A percentile compares a stretch with the other conserved stretches of the same genome.
phyloP scores from a whole-genome alignment of 2,329 filamentous ascomycete genomes.

The Trichoderma afroharzianum region DNA sequence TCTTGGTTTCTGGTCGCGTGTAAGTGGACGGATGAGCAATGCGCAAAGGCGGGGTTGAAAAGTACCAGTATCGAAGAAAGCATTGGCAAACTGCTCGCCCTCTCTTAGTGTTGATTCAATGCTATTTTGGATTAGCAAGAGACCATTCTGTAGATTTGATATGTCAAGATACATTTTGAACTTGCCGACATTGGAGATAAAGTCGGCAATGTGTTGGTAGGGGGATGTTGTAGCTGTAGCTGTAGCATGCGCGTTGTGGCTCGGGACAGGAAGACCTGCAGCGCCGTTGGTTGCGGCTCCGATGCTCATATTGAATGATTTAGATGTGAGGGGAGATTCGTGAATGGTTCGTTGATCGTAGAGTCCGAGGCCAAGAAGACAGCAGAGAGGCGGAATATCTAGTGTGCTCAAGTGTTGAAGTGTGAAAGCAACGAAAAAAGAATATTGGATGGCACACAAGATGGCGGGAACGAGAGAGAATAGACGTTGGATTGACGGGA shows the following conservation, averaged over 20 bases:
- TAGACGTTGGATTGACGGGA: not conserved
- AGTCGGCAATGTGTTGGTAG: not conserved
- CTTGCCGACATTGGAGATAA: not conserved
- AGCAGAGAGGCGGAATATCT: not conserved
- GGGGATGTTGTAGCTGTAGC: not conserved
- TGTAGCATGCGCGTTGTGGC: not conserved
- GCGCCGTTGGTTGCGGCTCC: not conserved
- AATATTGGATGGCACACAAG: not conserved
- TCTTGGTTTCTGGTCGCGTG: slow-evolving; percentile 24
- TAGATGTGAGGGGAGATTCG: not conserved
- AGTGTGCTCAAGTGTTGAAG: not conserved
- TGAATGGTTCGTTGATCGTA: not conserved
- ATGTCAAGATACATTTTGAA: not conserved
- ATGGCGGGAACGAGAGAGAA: not conserved
- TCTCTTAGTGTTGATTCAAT: slow-evolving; percentile 23
- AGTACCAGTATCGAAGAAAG: slow-evolving; percentile 65
- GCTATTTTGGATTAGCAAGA: not conserved
- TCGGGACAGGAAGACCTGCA: not conserved
- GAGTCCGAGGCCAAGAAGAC: not conserved
- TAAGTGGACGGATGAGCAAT: not conserved
- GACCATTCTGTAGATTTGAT: not conserved
- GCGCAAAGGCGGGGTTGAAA: not conserved
- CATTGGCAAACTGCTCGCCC: slow-evolving; percentile 44
- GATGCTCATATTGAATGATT: not conserved
- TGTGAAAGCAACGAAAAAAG: not conserved